Evolutionary conservation across 345 rosid genomes (phyloP), one percentile per base, ranked within the genome.

Genomic region (Brassica rapa): DNA sequence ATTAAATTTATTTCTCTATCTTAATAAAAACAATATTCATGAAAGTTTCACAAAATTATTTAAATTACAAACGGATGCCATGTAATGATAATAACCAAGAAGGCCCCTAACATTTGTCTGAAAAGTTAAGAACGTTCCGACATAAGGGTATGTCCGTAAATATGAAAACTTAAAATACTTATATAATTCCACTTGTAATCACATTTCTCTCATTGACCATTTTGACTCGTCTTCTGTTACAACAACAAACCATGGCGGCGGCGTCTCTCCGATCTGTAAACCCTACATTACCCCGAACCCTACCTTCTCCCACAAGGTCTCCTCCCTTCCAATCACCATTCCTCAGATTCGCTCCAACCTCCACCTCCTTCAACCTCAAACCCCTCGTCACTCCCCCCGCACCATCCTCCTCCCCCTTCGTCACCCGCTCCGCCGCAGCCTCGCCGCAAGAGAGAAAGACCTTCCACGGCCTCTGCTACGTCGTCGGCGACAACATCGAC

Each of bases 401-500:
- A 10, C 4, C n/a, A n/a, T n/a, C n/a, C n/a, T n/a, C n/a, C n/a
- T n/a, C n/a, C n/a, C n/a, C 83, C 0, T 46, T 77, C 55, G 32
- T 66, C 9, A 67, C 77, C 6, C 82, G 74, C 70, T 19, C 82
- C 66, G 78, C 78, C 3, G 53, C 83, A 3, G 78, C 78, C 3
- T 33, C 82, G 2, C 43, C 84, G 16, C 77, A 76, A 33, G 81
- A 66, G 65, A 49, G 86, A 14, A 72, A 75, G 8, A 27, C 87
- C 62, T 94, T 94, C 79, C 97, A 92, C 35, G 98, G 98, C 1
- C 90, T 86, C 76, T 94, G 98, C 83, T 94, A 94, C 23, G 97
- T 94, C 30, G 89, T 92, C 70, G 91, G 97, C 0, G 97, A 94
- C 81, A 92, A 94, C 90, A 92, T 94, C 71, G 97, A 94, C 88